Base-by-base conservation (phyloP, 345 rosid species). In the Capsella bursapastoris region DNA sequence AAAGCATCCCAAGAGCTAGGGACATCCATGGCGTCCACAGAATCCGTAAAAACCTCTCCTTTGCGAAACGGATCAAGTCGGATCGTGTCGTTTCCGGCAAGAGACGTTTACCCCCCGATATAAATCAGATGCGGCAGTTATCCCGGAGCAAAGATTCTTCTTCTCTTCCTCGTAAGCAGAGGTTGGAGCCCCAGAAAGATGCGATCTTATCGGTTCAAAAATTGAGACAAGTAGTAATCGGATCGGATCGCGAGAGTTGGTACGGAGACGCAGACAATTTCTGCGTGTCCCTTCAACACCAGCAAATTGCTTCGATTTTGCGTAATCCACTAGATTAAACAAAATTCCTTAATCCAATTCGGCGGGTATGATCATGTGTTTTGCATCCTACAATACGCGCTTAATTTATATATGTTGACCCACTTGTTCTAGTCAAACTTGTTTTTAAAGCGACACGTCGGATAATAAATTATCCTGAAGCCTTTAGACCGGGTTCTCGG, bases 1-100 rank as follows among this genome's bases (percentile, higher is more conserved):
- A 91, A 74, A 71, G 96, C 90, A 84, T 91, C 97, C 97, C 98
- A 91, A 66, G 97, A 94, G 83, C 78, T 84, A 51, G 90, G 88
- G 72, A 81, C 89, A 13, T 94, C 96, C 97, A 91, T 94, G 44
- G 76, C 7, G 15, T 44, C 44, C 16, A 52, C 57, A 2, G 61
- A 64, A 66, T 50, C 64, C 60, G 57, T 32, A 2, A 49, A 70
- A 38, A 58, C 59, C 83, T 40, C 73, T 53, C 58, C 40, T 32
- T 40, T 65, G 10, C 0, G 38, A 67, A 48, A 1, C 6, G 7
- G 35, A 32, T 32, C 35, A 32, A 10, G 2, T 22, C 31, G 22
- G 58, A 47, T 64, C 68, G 76, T 7, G 9, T 45, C 50, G 3
- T 45, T 45, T 45, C 18, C 50, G 18, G 9, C 4, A 14, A 13